Percentiles rank a stretch among this genome's conserved stretches.
Evolutionary conservation across 352 stramenopile species (phyloP).

Genomic region (Phytophthora chlamydospora): DNA sequence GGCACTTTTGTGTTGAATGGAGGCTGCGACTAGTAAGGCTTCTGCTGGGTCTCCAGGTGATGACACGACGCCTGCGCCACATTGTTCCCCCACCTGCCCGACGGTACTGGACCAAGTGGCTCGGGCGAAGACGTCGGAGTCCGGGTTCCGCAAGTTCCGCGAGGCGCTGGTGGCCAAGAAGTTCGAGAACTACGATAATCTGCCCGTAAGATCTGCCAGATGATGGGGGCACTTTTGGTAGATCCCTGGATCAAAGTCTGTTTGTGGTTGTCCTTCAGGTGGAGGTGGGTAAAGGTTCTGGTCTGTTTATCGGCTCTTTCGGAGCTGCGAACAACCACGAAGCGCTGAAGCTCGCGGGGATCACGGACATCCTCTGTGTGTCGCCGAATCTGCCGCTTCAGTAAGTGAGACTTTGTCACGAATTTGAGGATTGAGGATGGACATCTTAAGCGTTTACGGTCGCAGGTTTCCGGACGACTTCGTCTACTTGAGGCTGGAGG

Average conservation of each 20-base stretch:
- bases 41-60: slow-evolving; percentile 29
- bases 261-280: slow-evolving; percentile 21
- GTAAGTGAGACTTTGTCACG: slow-evolving; percentile 30
- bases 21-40: slow-evolving; percentile 22
- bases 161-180: slow-evolving; percentile 60
- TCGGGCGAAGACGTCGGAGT: slow-evolving; percentile 4
- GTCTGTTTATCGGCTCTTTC: slow-evolving; percentile 75
- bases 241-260: neutral
- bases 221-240: neutral
- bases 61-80: slow-evolving; percentile 15
- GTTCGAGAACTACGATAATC: slow-evolving; percentile 51
- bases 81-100: slow-evolving; percentile 12
- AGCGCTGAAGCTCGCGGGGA: slow-evolving; percentile 39
- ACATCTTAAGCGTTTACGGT: neutral
- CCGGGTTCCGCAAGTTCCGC: slow-evolving; percentile 64
- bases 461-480: slow-evolving; percentile 55
- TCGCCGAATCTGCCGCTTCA: slow-evolving; percentile 45
- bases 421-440: neutral
- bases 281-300: slow-evolving; percentile 30
- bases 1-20: slow-evolving; percentile 10
- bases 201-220: slow-evolving; percentile 37
- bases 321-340: slow-evolving; percentile 59
- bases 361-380: slow-evolving; percentile 73
- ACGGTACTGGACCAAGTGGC: slow-evolving; percentile 1
- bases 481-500: slow-evolving; percentile 54